phyloP scores from a whole-genome alignment of 148 eudicot species.

The Vaccinium darrowii region DNA sequence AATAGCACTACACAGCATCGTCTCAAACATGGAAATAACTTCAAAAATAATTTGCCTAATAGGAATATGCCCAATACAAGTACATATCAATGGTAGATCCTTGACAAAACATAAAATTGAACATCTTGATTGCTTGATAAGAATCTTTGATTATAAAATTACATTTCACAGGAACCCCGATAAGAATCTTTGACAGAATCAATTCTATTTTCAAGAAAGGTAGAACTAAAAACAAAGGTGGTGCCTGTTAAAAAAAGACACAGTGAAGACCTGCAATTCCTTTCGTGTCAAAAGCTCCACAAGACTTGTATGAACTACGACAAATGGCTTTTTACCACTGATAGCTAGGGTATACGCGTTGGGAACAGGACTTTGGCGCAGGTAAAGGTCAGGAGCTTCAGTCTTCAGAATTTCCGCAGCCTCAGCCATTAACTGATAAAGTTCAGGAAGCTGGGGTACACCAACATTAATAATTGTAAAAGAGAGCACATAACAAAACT shows the following conservation, averaged over 20 bases:
- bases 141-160: too few species aligned
- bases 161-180: too few species aligned
- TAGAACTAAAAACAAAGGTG: constrained; percentile 43
- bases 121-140: neutral
- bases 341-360: constrained; percentile 93
- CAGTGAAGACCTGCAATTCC: constrained; percentile 76
- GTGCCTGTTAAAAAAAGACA: constrained; percentile 49
- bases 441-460: constrained; percentile 74
- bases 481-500: neutral
- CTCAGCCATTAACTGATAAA: constrained; percentile 74
- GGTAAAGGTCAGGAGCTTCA: constrained; percentile 37
- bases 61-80: neutral
- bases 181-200: neutral
- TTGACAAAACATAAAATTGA: neutral
- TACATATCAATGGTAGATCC: neutral
- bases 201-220: neutral
- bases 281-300: constrained; percentile 84
- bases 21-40: neutral
- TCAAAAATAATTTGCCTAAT: neutral
- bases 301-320: constrained; percentile 93
- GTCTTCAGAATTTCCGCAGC: constrained; percentile 49
- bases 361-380: constrained; percentile 89
- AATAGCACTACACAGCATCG: neutral
- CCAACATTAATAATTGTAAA: neutral
- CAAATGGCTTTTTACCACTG: constrained; percentile 87